Evolutionary conservation across 1,139 yeast genomes (phyloP).

Genomic region (Pneumocystis jirovecii): DNA sequence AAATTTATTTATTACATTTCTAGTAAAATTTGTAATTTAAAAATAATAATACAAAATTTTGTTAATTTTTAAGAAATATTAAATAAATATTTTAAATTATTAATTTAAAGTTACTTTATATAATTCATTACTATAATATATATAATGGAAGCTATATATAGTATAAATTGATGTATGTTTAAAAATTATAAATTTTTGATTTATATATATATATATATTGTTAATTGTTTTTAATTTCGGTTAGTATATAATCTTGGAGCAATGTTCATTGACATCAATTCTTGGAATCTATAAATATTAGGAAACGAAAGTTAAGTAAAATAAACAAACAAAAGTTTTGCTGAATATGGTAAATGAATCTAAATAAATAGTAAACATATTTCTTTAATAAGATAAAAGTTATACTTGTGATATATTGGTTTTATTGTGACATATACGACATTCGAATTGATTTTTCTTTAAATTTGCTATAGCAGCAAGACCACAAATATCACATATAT

Average conservation of each 20-base stretch:
- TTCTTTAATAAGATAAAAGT: slow-evolving; percentile 47
- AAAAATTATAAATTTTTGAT: not conserved
- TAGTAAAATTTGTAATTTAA: not conserved
- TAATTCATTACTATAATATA: not conserved
- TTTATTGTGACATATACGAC: slow-evolving; percentile 96
- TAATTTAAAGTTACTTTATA: not conserved
- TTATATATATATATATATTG: not conserved
- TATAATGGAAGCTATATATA: not conserved
- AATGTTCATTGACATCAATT: slow-evolving; percentile 96
- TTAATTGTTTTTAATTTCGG: not conserved
- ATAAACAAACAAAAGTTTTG: not conserved
- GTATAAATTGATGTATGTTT: not conserved
- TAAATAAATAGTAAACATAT: not conserved
- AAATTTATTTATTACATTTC: not conserved
- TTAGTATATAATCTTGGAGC: slow-evolving; percentile 9
- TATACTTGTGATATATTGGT: slow-evolving; percentile 88
- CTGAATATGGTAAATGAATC: not conserved
- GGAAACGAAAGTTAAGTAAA: not conserved
- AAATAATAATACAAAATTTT: not conserved
- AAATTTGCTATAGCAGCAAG: slow-evolving; percentile 95
- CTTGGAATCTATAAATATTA: not conserved
- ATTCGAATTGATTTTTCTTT: slow-evolving; percentile 93
- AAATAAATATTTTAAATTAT: not conserved
- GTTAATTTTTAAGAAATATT: not conserved
- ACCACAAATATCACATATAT: slow-evolving; percentile 84